phyloP scores from a whole-genome alignment of 192 early-diverging fungal species.

The Dissophora ornata region DNA sequence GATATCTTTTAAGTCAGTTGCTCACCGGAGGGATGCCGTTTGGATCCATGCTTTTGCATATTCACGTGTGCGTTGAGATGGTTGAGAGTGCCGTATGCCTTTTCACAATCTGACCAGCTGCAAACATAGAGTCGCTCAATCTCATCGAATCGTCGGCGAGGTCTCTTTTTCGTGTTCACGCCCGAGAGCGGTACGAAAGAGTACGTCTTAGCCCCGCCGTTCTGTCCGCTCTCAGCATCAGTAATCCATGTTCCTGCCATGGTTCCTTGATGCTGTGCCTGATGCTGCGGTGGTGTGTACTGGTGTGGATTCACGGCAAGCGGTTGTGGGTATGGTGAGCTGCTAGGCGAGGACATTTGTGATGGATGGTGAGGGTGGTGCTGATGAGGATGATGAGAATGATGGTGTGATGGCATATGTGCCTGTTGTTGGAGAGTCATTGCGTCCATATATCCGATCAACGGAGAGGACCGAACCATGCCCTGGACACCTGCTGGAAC shows the following conservation, averaged over 20 bases:
- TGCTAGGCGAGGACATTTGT: slow-evolving; percentile 11
- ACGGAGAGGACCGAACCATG: slow-evolving; percentile 41
- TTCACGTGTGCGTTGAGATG: slow-evolving; percentile 75
- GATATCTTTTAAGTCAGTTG: background rate
- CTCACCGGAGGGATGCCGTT: slow-evolving; percentile 63
- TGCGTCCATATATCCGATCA: slow-evolving; percentile 45
- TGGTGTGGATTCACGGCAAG: background rate
- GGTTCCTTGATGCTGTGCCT: background rate
- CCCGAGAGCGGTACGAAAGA: slow-evolving; percentile 69
- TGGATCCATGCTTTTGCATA: slow-evolving; percentile 75
- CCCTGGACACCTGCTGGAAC: slow-evolving; percentile 16
- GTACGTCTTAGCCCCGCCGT: slow-evolving; percentile 52
- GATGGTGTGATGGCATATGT: background rate
- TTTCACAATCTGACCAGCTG: slow-evolving; percentile 65
- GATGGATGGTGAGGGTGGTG: slow-evolving; percentile 10
- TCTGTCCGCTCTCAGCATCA: slow-evolving; percentile 15
- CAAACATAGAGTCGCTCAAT: slow-evolving; percentile 74
- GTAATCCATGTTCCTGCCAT: slow-evolving; percentile 7
- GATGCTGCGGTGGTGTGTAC: slow-evolving; percentile 15
- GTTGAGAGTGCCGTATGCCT: slow-evolving; percentile 74
- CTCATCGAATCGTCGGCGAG: slow-evolving; percentile 70
- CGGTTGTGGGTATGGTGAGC: slow-evolving; percentile 10
- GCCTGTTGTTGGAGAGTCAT: slow-evolving; percentile 31
- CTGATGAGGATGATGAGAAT: background rate
- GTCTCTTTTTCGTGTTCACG: slow-evolving; percentile 66